Base-by-base conservation (phyloP, 176 grass and related monocot species). In the Areca catechu region DNA sequence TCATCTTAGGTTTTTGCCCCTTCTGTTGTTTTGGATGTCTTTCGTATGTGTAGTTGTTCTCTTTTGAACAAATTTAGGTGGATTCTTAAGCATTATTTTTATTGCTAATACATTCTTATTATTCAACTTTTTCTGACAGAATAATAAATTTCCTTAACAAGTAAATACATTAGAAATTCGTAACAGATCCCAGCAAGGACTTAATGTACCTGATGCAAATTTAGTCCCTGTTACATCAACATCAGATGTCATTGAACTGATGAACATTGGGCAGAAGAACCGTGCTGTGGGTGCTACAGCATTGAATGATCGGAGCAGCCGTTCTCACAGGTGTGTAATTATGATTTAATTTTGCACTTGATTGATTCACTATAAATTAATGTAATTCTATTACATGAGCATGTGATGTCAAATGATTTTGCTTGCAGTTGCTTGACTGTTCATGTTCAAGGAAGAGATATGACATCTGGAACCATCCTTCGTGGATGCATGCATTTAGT, bases 401-500 rank as follows among this genome's bases (percentile, higher is more conserved):
- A 48, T 3, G 5, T 30, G 18, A 18, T 18, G 16, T 34, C 9
- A 43, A 17, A 12, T 3, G n/a, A 17, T 19, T 61, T 61, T 28
- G 24, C 37, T 43, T 47, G 2, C 60, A 62, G 60, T 47, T 37
- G 27, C 16, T 14, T 49, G 27, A 62, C n/a, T 14, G 60, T 62
- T 62, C 60, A 62, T 22, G 60, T 62, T 19, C 27, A 30, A 62
- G 60, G 60, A 37, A 47, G n/a, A 14, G 60, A 62, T 62, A 37
- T 62, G 16, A 62, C 27, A 19, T 37, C 27, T 62, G 19, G 60
- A 47, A 20, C 28, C 19, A 47, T 30, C 3, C 12, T 62, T 19
- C 16, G 28, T n/a, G 60, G 60, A 19, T 62, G 25, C 17, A 28
- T 62, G 17, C 60, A 62, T 62, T 29, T 62, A 48, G n/a, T 62